phyloP scores from a whole-genome alignment of 805 yeast genomes.

The Starmerella floris region DNA sequence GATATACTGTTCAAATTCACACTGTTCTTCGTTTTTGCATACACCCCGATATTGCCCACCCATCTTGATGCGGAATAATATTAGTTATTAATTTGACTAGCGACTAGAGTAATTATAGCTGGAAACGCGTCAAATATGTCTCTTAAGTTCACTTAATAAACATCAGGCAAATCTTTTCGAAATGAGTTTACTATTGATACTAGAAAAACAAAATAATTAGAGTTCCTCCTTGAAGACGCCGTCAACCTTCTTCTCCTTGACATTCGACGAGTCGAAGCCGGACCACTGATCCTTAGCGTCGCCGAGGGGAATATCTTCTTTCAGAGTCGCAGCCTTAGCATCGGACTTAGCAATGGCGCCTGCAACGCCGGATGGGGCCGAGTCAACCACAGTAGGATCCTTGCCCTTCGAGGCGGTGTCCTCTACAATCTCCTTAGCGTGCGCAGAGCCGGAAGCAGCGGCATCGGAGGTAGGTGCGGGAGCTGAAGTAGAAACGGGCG shows the following conservation, averaged over 20 bases:
- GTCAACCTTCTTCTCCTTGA: slow-evolving; percentile 13
- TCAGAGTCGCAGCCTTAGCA: slow-evolving; percentile 1
- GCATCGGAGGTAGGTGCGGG: not conserved
- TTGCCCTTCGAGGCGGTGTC: slow-evolving; percentile 1
- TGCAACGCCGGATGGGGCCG: slow-evolving; percentile 13
- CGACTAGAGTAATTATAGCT: too few relatives aligned
- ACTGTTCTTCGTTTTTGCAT: too few relatives aligned
- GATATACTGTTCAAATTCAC: too few relatives aligned
- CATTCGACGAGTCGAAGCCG: slow-evolving; percentile 24
- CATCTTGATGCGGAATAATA: too few relatives aligned
- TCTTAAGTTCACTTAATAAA: too few relatives aligned
- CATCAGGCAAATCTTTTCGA: too few relatives aligned
- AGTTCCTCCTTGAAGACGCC: slow-evolving; percentile 23
- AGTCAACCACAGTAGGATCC: slow-evolving; percentile 9
- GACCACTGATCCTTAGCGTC: slow-evolving; percentile 15
- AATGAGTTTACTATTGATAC: too few relatives aligned
- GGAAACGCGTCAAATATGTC: too few relatives aligned
- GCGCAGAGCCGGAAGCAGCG: not conserved
- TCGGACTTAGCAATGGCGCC: slow-evolving; percentile 9
- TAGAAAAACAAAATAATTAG: slow-evolving; percentile 8
- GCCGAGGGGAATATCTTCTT: slow-evolving; percentile 10
- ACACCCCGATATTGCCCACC: too few relatives aligned
- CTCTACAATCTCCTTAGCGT: slow-evolving; percentile 6
- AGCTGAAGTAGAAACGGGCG: not conserved
- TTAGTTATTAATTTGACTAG: too few relatives aligned